phyloP scores from a whole-genome alignment of 1,284 basidiomycete genomes.

The Marasmius sp. region DNA sequence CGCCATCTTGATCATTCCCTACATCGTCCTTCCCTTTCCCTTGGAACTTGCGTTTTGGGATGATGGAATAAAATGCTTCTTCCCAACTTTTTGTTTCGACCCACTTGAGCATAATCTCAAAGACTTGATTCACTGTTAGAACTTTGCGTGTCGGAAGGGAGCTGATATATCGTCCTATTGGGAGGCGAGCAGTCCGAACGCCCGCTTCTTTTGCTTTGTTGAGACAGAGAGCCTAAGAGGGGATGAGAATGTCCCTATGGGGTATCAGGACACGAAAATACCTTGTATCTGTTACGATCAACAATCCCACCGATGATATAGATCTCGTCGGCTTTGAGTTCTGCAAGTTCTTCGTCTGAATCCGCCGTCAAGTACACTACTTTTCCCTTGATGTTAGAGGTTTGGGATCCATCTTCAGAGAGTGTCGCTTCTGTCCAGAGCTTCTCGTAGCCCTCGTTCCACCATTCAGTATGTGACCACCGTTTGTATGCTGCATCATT shows the following conservation, averaged over 20 bases:
- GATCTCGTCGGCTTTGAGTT: conserved; percentile 80
- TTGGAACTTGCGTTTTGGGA: conserved; percentile 88
- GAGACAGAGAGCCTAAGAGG: conserved; percentile 78
- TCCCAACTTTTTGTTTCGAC: conserved; percentile 83
- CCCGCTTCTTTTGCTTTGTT: conserved; percentile 79
- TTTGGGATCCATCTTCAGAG: conserved; percentile 8
- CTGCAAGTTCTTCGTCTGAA: conserved; percentile 80
- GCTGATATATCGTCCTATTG: conserved; percentile 86
- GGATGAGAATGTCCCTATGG: conserved; percentile 4
- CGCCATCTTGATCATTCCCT: conserved; percentile 19
- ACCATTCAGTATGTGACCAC: conserved; percentile 85
- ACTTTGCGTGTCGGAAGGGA: conserved; percentile 90
- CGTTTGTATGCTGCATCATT: conserved; percentile 72
- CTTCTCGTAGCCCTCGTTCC: conserved; percentile 68
- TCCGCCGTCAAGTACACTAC: conserved; percentile 96
- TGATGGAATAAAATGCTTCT: conserved; percentile 78
- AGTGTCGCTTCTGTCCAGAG: conserved; percentile 50
- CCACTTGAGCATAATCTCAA: conserved; percentile 92
- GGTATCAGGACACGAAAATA: conserved; percentile 27
- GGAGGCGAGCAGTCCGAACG: conserved; percentile 86
- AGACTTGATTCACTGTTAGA: conserved; percentile 95
- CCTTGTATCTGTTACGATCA: conserved; percentile 97
- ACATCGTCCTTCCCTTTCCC: conserved; percentile 28
- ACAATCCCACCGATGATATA: conserved; percentile 98
- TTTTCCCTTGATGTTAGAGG: conserved; percentile 34